Evolutionary conservation across 83 land plant species (phyloP).

Genomic region (Diphasiastrum complanatum): DNA sequence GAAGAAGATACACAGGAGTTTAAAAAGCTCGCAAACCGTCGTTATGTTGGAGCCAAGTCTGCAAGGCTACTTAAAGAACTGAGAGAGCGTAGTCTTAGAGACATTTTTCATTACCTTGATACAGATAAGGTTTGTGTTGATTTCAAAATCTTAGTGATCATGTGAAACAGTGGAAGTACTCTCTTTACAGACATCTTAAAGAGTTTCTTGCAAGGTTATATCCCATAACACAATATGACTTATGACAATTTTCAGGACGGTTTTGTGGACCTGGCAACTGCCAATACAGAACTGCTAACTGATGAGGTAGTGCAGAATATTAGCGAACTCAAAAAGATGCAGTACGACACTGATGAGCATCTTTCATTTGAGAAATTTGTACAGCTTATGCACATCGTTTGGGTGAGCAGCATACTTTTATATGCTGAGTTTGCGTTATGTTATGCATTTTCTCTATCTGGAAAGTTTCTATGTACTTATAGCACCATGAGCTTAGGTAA

Average conservation of each 20-base stretch:
- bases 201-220: background rate
- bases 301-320: conserved; percentile 4
- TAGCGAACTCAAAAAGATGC: conserved; percentile 7
- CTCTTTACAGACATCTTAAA: background rate
- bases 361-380: conserved; percentile 8
- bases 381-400: conserved; percentile 1
- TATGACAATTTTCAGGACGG: conserved; percentile 9
- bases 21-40: conserved; percentile 17
- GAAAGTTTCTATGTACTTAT: too few relatives aligned
- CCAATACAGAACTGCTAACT: conserved; percentile 3
- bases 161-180: background rate
- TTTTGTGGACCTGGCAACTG: background rate
- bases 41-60: conserved; percentile 13
- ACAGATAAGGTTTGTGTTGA: conserved; percentile 15
- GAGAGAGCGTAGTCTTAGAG: conserved; percentile 1
- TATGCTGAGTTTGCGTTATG: too few relatives aligned
- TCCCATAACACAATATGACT: background rate
- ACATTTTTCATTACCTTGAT: conserved; percentile 25
- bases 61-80: conserved; percentile 15
- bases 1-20: conserved; percentile 10
- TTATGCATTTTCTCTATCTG: too few relatives aligned
- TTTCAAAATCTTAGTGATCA: background rate
- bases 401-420: too few relatives aligned
- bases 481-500: too few relatives aligned
- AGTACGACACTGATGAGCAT: background rate